Conservation (phyloP, 306 rosid genomes). For the Dryas drummondii region DNA sequence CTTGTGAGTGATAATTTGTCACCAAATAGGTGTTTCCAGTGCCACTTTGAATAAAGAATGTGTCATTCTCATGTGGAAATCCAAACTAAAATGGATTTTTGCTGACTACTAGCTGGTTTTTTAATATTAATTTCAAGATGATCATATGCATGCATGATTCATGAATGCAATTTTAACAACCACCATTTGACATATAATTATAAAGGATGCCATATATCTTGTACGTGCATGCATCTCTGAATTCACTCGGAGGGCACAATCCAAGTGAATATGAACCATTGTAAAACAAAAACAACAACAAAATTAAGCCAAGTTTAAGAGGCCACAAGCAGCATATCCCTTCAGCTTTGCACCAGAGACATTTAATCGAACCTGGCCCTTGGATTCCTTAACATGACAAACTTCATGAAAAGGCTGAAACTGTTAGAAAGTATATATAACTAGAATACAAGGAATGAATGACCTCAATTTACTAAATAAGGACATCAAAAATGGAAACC, state of each 20-base stretch:
- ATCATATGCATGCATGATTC: not conserved
- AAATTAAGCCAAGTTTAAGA: too few species aligned
- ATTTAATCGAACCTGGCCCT: too few species aligned
- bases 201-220: too few species aligned
- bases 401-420: not conserved
- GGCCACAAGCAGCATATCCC: too few species aligned
- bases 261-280: too few species aligned
- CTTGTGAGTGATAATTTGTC: not conserved
- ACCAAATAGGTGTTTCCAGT: not conserved
- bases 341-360: too few species aligned
- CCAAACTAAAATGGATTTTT: not conserved
- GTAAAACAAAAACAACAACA: too few species aligned
- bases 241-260: too few species aligned
- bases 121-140: not conserved
- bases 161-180: not conserved
- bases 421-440: not conserved
- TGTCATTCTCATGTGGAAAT: not conserved
- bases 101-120: too few species aligned
- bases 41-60: not conserved
- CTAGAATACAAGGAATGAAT: not conserved
- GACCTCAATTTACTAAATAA: not conserved
- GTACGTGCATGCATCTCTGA: not conserved
- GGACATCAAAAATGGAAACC: too few species aligned
- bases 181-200: not conserved
- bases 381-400: too few species aligned